phyloP scores from a whole-genome alignment of 2,329 filamentous ascomycete species.

The Fusarium tjaetaba region DNA sequence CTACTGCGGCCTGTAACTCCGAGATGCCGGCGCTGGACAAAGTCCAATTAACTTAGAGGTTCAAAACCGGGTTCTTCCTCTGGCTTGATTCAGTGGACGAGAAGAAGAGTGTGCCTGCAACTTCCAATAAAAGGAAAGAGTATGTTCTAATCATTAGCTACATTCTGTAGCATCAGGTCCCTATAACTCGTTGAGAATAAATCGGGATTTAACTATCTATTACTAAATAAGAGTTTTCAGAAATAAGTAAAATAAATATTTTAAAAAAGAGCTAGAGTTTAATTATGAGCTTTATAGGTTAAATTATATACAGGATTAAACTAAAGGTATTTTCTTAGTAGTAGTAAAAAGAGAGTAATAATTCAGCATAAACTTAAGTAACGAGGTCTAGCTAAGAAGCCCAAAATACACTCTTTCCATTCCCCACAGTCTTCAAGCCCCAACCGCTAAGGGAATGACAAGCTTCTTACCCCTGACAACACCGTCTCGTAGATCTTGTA shows the following conservation, averaged over 20 bases:
- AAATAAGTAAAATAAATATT: too few relatives aligned
- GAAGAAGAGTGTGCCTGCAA: too few relatives aligned
- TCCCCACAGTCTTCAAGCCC: not conserved
- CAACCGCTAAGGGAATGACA: not conserved
- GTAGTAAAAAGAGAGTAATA: not conserved
- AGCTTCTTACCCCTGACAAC: not conserved
- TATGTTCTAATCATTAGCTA: rapidly evolving
- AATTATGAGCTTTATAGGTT: rapidly evolving
- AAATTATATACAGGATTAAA: rapidly evolving
- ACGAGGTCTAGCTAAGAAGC: not conserved
- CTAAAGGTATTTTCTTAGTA: rapidly evolving
- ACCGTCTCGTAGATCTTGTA: not conserved
- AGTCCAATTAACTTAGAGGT: rapidly evolving
- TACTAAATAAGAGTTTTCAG: too few relatives aligned
- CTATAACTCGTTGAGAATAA: not conserved
- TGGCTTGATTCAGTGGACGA: too few relatives aligned
- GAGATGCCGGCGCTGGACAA: not conserved
- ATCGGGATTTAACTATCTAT: rapidly evolving
- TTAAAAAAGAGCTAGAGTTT: rapidly evolving
- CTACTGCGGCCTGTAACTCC: not conserved
- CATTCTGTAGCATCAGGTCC: rapidly evolving
- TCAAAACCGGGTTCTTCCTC: not conserved
- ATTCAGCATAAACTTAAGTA: not conserved
- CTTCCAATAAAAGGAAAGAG: rapidly evolving
- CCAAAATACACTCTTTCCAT: rapidly evolving